Percentiles rank a stretch among this genome's conserved stretches.
Evolutionary conservation across 768 basidiomycete species (phyloP).

Genomic region (Lentinula sp.): DNA sequence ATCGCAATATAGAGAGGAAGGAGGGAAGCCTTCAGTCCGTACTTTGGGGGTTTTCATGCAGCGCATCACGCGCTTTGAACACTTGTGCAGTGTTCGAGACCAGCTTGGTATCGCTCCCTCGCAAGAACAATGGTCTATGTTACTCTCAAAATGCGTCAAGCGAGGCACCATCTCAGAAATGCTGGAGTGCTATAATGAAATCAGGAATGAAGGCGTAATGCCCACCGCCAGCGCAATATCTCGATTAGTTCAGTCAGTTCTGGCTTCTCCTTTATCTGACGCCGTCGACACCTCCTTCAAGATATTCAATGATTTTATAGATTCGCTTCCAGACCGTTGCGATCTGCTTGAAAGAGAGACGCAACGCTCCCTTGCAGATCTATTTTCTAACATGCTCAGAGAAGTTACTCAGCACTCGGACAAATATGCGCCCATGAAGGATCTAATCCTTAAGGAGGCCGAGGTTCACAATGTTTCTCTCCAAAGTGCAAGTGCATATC

Average conservation of each 20-base stretch:
- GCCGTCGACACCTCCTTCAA: constrained; percentile 48
- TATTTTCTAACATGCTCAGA: constrained; percentile 51
- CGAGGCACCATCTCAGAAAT: constrained; percentile 22
- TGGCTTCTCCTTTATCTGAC: constrained; percentile 31
- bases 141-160: constrained; percentile 40
- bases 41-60: constrained; percentile 1
- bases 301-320: constrained; percentile 44
- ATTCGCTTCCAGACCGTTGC: neutral
- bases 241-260: constrained; percentile 21
- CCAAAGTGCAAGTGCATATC: constrained; percentile 40
- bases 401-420: constrained; percentile 36
- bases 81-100: constrained; percentile 1
- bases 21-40: constrained; percentile 16
- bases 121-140: constrained; percentile 44
- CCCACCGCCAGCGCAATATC: constrained; percentile 47
- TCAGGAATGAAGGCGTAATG: constrained; percentile 33
- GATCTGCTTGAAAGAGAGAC: neutral
- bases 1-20: constrained; percentile 25
- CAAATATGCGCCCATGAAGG: constrained; percentile 43
- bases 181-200: constrained; percentile 42
- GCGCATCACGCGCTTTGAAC: neutral
- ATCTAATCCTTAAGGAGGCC: constrained; percentile 64
- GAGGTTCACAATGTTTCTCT: constrained; percentile 38
- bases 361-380: constrained; percentile 35
- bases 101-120: constrained; percentile 32